Conservation (phyloP, 2,329 filamentous ascomycete species). For the Bipolaris gigantea region DNA sequence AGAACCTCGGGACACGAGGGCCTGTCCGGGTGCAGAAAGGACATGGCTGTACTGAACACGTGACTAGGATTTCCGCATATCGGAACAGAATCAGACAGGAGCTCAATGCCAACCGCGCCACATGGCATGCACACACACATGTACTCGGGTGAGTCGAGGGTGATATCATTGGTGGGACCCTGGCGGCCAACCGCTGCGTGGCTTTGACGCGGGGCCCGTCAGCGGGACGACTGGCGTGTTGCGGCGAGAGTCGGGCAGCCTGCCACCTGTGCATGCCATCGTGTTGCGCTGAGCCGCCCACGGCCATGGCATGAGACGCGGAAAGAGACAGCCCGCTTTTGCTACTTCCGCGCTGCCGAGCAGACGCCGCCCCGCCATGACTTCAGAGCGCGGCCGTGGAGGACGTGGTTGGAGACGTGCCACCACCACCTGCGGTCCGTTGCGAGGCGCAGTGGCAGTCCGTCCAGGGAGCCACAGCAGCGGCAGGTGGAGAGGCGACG, state of each 20-base stretch:
- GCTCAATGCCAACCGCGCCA: conserved; percentile 25
- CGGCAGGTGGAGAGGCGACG: too few relatives aligned
- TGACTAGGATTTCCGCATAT: conserved; percentile 20
- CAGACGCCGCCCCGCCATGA: conserved; percentile 33
- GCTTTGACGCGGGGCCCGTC: conserved; percentile 4
- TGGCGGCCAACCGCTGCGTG: conserved; percentile 5
- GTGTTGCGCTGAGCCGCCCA: conserved; percentile 7
- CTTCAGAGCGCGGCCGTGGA: conserved; percentile 44
- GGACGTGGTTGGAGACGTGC: conserved; percentile 2
- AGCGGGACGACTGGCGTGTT: conserved; percentile 16
- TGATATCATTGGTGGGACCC: conserved; percentile 28
- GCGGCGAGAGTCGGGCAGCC: conserved; percentile 41
- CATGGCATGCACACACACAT: conserved; percentile 1
- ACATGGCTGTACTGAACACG: conserved; percentile 31
- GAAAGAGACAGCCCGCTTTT: conserved; percentile 14
- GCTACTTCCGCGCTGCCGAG: conserved; percentile 27
- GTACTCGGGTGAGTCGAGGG: background rate
- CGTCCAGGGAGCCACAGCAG: conserved; percentile 22
- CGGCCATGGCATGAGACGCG: conserved; percentile 16
- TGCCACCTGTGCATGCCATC: conserved; percentile 6
- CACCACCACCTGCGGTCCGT: conserved; percentile 25
- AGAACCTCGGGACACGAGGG: conserved; percentile 15
- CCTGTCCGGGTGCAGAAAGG: conserved; percentile 28
- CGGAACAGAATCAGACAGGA: conserved; percentile 24
- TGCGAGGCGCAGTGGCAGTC: conserved; percentile 14